Evolutionary conservation across 208 protist species (phyloP), one percentile per base, ranked within the genome.

Genomic region (Leishmania braziliensis): DNA sequence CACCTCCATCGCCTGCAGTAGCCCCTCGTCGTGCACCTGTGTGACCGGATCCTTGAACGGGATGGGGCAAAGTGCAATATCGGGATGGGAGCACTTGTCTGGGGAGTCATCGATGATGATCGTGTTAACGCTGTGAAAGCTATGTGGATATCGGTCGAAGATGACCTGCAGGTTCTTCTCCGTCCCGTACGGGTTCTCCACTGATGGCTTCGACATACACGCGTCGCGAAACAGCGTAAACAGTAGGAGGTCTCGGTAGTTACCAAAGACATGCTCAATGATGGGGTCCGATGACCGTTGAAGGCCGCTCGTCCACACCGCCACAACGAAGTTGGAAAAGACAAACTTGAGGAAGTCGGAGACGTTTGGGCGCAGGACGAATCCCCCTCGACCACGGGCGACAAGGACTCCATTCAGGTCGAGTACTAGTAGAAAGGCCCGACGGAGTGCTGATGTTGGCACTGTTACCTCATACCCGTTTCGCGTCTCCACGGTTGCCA

Each of bases 371-470:
- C 95, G 93, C 9, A 90, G 83, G 4, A 93, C 83, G 77, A 95
- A 97, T 78, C 73, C 90, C 20, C 92, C 90, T 4, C 88, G 82
- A 0, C 92, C 91, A 43, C 95, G 89, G 10, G 92, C 93, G 12
- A 93, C 94, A 39, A 98, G 92, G 33, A 98, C 95, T 16, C 95
- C 95, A 78, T 98, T 98, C 48, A 98, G 89, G 78, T 98, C 95
- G 4, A 97, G 86, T 62, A 98, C 90, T 5, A 98, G 75, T 2
- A 98, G 83, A 56, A 98, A 98, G 20, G 95, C 95, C 36, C 92
- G 90, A 12, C 85, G 87, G 39, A 98, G 88, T 16, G 89, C 86
- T 20, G 84, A 82, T 1, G 86, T 84, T 16, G 79, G 83, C 18
- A 93, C 89, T 16, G 87, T 94, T 16, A 96, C 87, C 48, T 98